Evolutionary conservation across 768 basidiomycete species (phyloP), one percentile per base, ranked within the genome.

Genomic region (Coprinopsis marcescibilis): DNA sequence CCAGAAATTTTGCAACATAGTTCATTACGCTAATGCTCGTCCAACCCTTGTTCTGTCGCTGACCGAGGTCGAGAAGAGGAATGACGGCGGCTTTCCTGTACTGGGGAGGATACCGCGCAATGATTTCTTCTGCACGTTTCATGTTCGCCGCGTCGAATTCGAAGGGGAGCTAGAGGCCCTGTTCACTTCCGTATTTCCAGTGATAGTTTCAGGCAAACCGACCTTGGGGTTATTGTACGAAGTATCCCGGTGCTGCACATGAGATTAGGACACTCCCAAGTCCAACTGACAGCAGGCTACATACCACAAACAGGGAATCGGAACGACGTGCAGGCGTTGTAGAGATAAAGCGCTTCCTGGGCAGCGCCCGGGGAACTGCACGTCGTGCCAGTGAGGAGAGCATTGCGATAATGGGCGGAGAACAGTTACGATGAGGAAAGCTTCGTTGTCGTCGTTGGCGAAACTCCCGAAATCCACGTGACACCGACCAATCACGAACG

Each of bases 31-130:
- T 91, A 55, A 99, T 95, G 63, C 88, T 92, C 20, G 95, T 97
- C 90, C 91, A 99, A 56, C 90, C 91, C 56, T 95, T 90, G 72
- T 98, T 98, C 67, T 99, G 96, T 55, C 92, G 80, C 68, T 99
- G 96, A 1, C 85, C 94, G 35, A 99, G 78, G 67, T 98, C 94
- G 48, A 99, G 83, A 25, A 99, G 76, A 38, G 96, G 96, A 62
- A 99, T 97, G 56, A 91, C 85, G 23, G 96, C 96, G 14, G 93
- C 95, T 67, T 99, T 99, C 78, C 92, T 96, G 78, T 98, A 99
- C 60, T 97, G 94, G 44, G 90, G 78, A 17, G 95, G 95, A 72
- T 99, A 99, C 56, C 82, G 83, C 33, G 88, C 75, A 64, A 98
- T 89, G 68, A 98, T 88, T 63, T 90, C 85, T 52, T 93, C 57